Evolutionary conservation across 2,329 filamentous ascomycete species (phyloP), one percentile per base, ranked within the genome.

Genomic region (Xylariales sp.): DNA sequence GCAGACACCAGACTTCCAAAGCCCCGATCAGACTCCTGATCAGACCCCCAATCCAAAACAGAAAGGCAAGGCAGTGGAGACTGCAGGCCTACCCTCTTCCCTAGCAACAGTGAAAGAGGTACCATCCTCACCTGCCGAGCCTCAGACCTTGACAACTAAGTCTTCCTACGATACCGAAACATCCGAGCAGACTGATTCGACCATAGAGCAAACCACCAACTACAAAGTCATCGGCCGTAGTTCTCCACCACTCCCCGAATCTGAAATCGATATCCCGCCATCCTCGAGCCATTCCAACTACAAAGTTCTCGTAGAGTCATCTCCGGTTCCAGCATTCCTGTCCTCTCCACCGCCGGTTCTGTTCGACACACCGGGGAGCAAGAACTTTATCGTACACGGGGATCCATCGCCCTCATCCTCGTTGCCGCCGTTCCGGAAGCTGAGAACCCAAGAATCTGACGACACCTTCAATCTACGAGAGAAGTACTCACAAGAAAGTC

Each of bases 401-500:
- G 63, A 66, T 16, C 52, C 67, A 23, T 59, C 65, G 8, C 63
- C 68, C 12, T 52, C 53, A 18, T 67, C 63, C 10, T 48, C 57
- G 19, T 52, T 47, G 18, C 61, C 64, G 25, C 45, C 45, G 33
- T 36, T 47, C 17, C 53, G 49, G 21, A 43, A 45, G 15, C 45
- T 52, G 13, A 46, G 43, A 17, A 50, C 46, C 18, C 46, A 51
- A 50, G 60, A 38, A 20, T 64, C 66, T 18, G 53, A 55, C 40
- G 56, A 65, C 30, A 61, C 58, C 16, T 50, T 56, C 18, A 43
- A 53, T 6, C 58, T 60, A 2, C 63, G 62, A 5, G 59, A 61
- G 15, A 66, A 69, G 39, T 81, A 74, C 51, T 82, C 79, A 0
- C 76, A 76, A 45, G 78, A 82, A 50, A 82, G 77, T 44, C 61